Percentiles rank a stretch among this genome's conserved stretches.
These are phyloP conservation scores for Xylaria bambusicola DNA, from an alignment of 495 filamentous ascomycete species.

Conservation along the genomic window DNA sequence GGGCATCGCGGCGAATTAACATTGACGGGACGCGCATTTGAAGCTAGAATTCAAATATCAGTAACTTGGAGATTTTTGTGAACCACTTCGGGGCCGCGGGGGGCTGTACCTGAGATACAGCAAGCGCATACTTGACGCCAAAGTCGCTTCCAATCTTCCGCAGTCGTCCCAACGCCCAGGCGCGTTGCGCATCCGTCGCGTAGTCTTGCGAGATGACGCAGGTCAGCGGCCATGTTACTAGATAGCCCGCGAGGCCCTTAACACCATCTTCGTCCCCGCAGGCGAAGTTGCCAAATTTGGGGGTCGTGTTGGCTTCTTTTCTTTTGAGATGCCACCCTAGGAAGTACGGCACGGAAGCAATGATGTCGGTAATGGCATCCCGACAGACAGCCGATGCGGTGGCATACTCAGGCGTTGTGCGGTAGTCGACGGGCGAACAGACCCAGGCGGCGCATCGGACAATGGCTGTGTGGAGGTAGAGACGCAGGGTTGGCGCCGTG, in stretches of 20 bases:
- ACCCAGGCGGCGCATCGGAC: constrained; percentile 56
- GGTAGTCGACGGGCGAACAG: constrained; percentile 52
- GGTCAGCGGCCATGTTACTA: constrained; percentile 44
- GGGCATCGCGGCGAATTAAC: constrained; percentile 52
- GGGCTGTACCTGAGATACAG: constrained; percentile 39
- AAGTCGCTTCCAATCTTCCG: constrained; percentile 47
- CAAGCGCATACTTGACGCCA: constrained; percentile 52
- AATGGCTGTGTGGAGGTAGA: constrained; percentile 47
- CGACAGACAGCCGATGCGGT: constrained; percentile 39
- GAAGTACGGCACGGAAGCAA: constrained; percentile 55
- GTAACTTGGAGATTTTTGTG: too few relatives aligned
- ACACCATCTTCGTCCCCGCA: constrained; percentile 38
- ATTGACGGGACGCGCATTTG: constrained; percentile 54
- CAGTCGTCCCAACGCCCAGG: constrained; percentile 49
- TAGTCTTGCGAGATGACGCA: constrained; percentile 50
- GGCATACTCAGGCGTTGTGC: constrained; percentile 56
- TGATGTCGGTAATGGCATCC: constrained; percentile 50
- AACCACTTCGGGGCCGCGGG: too few relatives aligned
- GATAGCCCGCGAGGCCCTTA: constrained; percentile 51
- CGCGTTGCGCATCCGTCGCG: constrained; percentile 49
- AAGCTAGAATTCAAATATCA: constrained; percentile 27
- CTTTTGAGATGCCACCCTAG: constrained; percentile 48
- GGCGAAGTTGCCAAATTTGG: constrained; percentile 33
- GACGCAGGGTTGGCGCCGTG: constrained; percentile 42
- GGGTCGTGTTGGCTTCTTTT: constrained; percentile 11